Evolutionary conservation across 2,329 filamentous ascomycete genomes (phyloP).

Genomic region (Xylaria sp.): DNA sequence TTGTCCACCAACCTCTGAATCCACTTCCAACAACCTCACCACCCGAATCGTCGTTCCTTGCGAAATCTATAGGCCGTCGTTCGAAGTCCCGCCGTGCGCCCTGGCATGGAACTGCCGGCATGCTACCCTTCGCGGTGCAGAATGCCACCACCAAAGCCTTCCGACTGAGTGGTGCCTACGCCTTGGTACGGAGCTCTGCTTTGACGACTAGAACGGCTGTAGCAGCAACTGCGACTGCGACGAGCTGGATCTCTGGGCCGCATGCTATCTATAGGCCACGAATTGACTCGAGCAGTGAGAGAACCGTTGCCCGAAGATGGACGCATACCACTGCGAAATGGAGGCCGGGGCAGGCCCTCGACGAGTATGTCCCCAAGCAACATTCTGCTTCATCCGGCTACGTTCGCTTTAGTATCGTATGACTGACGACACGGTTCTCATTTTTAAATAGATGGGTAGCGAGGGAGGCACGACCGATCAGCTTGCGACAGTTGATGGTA

Average conservation of each 20-base stretch:
- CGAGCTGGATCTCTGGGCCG: constrained; percentile 18
- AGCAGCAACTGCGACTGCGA: constrained; percentile 2
- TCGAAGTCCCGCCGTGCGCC: constrained; percentile 12
- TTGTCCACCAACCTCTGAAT: background rate
- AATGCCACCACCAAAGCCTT: constrained; percentile 56
- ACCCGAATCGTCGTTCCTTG: background rate
- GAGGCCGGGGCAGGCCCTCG: constrained; percentile 71
- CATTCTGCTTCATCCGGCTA: constrained; percentile 30
- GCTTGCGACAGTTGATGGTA: constrained; percentile 94
- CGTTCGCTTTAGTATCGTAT: background rate
- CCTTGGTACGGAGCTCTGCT: constrained; percentile 20
- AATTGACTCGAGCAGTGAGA: constrained; percentile 33
- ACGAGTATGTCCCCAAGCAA: constrained; percentile 63
- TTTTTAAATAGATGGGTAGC: constrained; percentile 81
- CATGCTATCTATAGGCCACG: constrained; percentile 31
- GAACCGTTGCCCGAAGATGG: constrained; percentile 40
- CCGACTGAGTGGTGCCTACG: constrained; percentile 42
- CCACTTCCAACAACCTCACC: background rate
- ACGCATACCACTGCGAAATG: constrained; percentile 58
- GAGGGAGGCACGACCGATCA: constrained; percentile 93
- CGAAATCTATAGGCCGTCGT: background rate
- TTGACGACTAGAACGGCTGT: constrained; percentile 8
- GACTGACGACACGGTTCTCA: constrained; percentile 29
- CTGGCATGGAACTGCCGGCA: constrained; percentile 54
- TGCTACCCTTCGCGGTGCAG: constrained; percentile 60